Base-by-base conservation (phyloP, 1,139 yeast genomes). In the Saccharomycopsis hybrid region DNA sequence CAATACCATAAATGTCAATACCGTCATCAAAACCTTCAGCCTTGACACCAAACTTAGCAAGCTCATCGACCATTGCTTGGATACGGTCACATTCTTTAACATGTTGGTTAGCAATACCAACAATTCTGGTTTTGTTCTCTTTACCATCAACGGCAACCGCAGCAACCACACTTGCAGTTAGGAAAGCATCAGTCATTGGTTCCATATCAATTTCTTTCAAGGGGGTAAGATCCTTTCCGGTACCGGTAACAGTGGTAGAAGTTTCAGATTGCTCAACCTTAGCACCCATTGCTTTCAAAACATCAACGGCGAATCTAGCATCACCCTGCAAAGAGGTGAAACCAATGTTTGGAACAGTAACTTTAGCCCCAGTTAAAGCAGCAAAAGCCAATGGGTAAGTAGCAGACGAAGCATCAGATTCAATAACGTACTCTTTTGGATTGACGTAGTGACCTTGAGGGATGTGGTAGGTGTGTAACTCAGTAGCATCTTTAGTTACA, bases 161-260 rank as follows among this genome's bases (percentile, higher is more conserved):
- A 41, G 98, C 98, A 30, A 89, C 95, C 24, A 94, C 97, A 46
- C 96, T 80, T 1, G 98, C 98, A 25, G 98, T 92, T 63, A 92
- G 74, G 65, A 92, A 92, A 0, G 98, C 98, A 68, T 92, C 99
- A 0, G 99, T 92, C 98, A 92, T 92, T 51, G 98, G 98, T 67
- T 92, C 98, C 98, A 92, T 94, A 65, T 94, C 97, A 53, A 92
- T 84, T 56, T 74, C 78, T 11, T 80, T 71, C 56, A 92, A 71
- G 9, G 96, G 88, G 60, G 73, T 77, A 58, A 92, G 73, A 2
- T 68, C 59, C 11, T 95, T 94, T 40, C 69, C 67, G 32, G 84
- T 73, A 41, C 97, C 98, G 43, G 84, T 80, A 3, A 94, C 97
- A 0, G 97, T 88, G 0, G 98, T 92, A 1, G 95, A 81, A 1